A percentile compares a stretch with the other conserved stretches of the same genome.
Conservation (phyloP, 306 rosid genomes). For the Inga oerstediana region DNA sequence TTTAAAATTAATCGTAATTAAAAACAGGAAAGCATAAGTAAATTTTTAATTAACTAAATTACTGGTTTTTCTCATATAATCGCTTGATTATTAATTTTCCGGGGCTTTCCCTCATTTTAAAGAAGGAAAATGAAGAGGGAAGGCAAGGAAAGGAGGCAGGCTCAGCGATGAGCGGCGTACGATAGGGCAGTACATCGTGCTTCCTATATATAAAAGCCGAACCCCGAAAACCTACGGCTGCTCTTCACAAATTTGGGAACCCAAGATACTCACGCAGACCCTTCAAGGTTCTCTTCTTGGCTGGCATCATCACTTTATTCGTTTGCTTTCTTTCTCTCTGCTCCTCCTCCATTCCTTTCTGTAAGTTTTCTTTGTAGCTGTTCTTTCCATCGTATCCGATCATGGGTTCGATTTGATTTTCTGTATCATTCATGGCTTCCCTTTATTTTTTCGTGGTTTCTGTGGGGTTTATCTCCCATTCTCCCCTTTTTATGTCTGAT, state of each 20-base stretch:
- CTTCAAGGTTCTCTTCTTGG: background rate
- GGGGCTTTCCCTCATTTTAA: no score
- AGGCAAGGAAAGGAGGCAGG: background rate
- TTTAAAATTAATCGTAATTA: no score
- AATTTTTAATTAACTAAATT: no score
- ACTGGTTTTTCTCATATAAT: background rate
- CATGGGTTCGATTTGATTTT: background rate
- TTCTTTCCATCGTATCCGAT: slow-evolving; percentile 3
- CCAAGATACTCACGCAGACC: background rate
- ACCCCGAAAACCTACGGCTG: background rate
- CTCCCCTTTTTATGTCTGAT: background rate
- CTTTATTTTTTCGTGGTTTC: background rate
- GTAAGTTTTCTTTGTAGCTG: background rate
- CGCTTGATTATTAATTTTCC: background rate
- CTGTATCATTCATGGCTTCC: background rate
- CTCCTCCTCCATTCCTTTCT: background rate
- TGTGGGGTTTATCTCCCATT: background rate
- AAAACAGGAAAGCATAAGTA: no score
- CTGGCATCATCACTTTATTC: background rate
- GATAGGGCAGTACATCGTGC: background rate
- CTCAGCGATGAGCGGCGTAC: background rate
- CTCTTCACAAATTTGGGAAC: background rate
- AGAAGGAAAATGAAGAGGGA: background rate
- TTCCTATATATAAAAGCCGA: background rate
- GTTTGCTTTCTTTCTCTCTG: background rate